Evolutionary conservation across 2,329 filamentous ascomycete species (phyloP).

Genomic region (Geosmithia morbida): DNA sequence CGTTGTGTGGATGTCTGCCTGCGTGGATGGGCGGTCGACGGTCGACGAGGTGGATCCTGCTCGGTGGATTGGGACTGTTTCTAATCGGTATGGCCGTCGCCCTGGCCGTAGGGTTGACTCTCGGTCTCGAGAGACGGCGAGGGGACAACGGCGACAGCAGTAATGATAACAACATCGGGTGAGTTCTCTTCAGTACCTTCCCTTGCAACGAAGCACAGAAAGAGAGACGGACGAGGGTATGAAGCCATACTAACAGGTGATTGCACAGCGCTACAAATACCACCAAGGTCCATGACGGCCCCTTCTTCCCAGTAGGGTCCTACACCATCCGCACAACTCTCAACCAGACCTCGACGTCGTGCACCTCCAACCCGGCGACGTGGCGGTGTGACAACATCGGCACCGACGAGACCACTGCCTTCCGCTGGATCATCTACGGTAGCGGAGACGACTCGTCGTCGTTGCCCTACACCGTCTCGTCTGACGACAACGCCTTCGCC

Average conservation of each 20-base stretch:
- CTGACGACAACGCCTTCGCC: constrained; percentile 37
- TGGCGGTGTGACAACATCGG: constrained; percentile 49
- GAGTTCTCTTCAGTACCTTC: neutral
- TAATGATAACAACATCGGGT: neutral
- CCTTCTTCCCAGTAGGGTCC: constrained; percentile 44
- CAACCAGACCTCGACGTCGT: constrained; percentile 33
- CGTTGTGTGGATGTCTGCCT: neutral
- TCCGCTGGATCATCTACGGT: constrained; percentile 47
- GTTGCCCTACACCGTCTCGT: constrained; percentile 15
- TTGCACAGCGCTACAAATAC: constrained; percentile 1
- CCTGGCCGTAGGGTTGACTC: constrained; percentile 22
- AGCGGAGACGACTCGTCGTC: constrained; percentile 7
- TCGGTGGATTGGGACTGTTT: constrained; percentile 13
- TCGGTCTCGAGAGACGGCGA: constrained; percentile 20
- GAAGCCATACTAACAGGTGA: neutral
- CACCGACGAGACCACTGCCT: constrained; percentile 28
- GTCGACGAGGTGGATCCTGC: constrained; percentile 16
- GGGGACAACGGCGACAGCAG: constrained; percentile 5
- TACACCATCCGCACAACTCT: constrained; percentile 47
- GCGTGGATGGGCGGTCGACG: constrained; percentile 1
- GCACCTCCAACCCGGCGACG: constrained; percentile 40
- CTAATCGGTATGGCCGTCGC: constrained; percentile 17
- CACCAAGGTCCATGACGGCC: constrained; percentile 1
- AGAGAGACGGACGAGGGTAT: neutral
- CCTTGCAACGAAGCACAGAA: no score